phyloP scores from a whole-genome alignment of 352 stramenopile species.

The Phytopythium sindhum region DNA sequence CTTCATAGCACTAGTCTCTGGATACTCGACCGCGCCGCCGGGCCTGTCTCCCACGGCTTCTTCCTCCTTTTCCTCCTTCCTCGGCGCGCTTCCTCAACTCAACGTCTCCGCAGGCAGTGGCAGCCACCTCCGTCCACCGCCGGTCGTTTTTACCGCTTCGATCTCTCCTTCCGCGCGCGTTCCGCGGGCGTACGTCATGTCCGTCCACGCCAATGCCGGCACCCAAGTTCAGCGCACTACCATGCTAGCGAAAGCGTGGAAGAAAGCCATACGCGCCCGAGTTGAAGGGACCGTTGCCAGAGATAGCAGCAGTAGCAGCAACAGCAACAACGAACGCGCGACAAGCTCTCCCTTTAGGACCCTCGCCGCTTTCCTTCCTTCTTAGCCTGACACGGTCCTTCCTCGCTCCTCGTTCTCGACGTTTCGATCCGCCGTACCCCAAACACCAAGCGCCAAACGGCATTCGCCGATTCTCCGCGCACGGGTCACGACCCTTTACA shows the following conservation, averaged over 20 bases:
- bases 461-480: slow-evolving; percentile 5
- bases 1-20: neutral
- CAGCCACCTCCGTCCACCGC: too few relatives aligned
- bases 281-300: neutral
- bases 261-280: neutral
- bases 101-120: neutral
- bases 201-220: too few relatives aligned
- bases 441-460: neutral
- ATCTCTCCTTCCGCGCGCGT: neutral
- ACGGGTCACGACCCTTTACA: neutral
- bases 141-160: too few relatives aligned
- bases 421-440: neutral
- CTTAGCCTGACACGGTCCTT: neutral
- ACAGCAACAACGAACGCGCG: neutral
- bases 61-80: neutral
- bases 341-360: too few relatives aligned
- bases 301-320: neutral
- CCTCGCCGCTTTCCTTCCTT: neutral
- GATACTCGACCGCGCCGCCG: neutral
- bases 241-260: neutral
- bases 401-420: neutral
- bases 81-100: too few relatives aligned
- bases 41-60: too few relatives aligned
- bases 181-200: neutral
- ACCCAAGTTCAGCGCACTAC: neutral